Evolutionary conservation across 371 early-diverging fungal species (phyloP), one percentile per base, ranked within the genome.

Genomic region (Mucor racemosus): DNA sequence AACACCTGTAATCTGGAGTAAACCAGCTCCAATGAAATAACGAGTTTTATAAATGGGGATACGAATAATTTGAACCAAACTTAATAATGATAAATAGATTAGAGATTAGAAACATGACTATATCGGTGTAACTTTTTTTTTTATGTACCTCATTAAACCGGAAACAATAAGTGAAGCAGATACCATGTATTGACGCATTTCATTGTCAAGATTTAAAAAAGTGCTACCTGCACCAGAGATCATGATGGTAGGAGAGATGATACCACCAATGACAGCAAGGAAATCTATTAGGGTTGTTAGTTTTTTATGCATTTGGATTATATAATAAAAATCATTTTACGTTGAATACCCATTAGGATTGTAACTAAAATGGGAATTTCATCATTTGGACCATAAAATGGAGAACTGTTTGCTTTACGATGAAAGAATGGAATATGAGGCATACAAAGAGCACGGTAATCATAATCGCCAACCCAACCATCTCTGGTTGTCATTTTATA

Each of bases 231-330:
- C 64, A 34, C 85, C 83, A 10, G 80, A 78, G 60, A 85, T 72
- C 38, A 85, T 73, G 31, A 83, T 67, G 0, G 83, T 78, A 4
- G 85, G 85, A 42, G 85, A 74, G 36, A 84, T 82, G 15, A 84
- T 74, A 26, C 81, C 85, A 26, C 80, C 85, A 61, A 84, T 77
- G 48, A 84, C 82, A 26, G 83, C 76, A 56, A 84, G 60, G 36
- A 79, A 79, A n/a, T 79, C 78, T 78, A 21, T 9, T 38, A 34
- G 14, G 9, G 17, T 40, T 35, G 67, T 26, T 26, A 26, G 38
- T 38, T 38, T 38, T 38, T 36, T 36, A 36, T n/a, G n/a, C n/a
- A n/a, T n/a, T 36, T 9, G 14, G 79, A 72, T 15, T 31, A 63
- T 17, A 39, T n/a, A 14, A n/a, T n/a, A n/a, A n/a, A n/a, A n/a